phyloP scores from a whole-genome alignment of 2,329 filamentous ascomycete genomes.

The Stagonosporopsis vannaccii region DNA sequence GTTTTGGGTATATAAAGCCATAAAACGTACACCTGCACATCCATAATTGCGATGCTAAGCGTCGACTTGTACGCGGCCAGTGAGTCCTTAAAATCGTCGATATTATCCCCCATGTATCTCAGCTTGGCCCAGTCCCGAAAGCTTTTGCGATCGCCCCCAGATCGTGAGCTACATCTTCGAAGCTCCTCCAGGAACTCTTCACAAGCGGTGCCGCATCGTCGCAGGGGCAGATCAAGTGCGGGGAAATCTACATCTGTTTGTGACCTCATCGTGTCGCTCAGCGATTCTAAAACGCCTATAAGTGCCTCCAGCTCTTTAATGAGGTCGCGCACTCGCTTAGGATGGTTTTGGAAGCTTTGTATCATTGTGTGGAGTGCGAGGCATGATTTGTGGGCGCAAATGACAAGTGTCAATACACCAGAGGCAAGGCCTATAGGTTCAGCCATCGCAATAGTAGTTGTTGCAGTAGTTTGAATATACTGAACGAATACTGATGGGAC shows the following conservation, averaged over 20 bases:
- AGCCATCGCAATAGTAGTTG: slow-evolving; percentile 16
- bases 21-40: slow-evolving; percentile 51
- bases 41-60: slow-evolving; percentile 49
- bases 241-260: slow-evolving; percentile 16
- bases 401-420: slow-evolving; percentile 18
- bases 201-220: slow-evolving; percentile 53
- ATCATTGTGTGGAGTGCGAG: slow-evolving; percentile 19
- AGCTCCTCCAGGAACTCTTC: slow-evolving; percentile 53
- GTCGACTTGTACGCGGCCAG: slow-evolving; percentile 51
- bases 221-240: slow-evolving; percentile 49
- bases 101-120: slow-evolving; percentile 55
- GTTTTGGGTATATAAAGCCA: background rate
- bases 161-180: slow-evolving; percentile 37
- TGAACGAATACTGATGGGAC: background rate
- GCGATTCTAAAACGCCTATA: slow-evolving; percentile 15
- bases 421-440: slow-evolving; percentile 23
- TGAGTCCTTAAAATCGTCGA: slow-evolving; percentile 52
- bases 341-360: slow-evolving; percentile 19
- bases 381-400: slow-evolving; percentile 22
- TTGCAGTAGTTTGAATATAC: background rate
- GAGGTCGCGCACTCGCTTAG: slow-evolving; percentile 22
- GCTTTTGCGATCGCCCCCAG: slow-evolving; percentile 41
- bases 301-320: slow-evolving; percentile 21
- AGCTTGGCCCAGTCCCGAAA: slow-evolving; percentile 57
- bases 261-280: slow-evolving; percentile 16